Evolutionary conservation across 164 flowering plant species (phyloP).

Genomic region (Liriodendron chinense): DNA sequence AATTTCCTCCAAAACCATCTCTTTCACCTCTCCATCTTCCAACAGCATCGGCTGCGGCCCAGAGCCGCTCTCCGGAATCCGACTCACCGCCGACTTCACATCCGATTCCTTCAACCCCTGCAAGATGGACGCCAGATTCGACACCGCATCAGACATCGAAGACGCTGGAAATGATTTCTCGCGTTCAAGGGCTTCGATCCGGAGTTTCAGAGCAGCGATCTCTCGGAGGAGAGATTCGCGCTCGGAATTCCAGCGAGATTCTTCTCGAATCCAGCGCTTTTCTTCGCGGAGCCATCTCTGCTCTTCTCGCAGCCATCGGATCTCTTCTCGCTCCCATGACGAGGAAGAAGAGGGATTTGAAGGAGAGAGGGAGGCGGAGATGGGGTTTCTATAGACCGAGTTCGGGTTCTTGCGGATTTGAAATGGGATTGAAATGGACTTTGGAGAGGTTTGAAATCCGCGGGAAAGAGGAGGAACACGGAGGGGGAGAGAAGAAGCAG

Average conservation of each 20-base stretch:
- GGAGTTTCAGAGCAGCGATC: constrained; percentile 45
- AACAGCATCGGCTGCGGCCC: constrained; percentile 34
- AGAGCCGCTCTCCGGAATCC: constrained; percentile 49
- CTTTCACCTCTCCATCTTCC: constrained; percentile 31
- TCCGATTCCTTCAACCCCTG: constrained; percentile 47
- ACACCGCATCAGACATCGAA: constrained; percentile 32
- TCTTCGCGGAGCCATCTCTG: constrained; percentile 79
- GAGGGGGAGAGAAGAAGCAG: not conserved
- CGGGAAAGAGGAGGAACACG: not conserved
- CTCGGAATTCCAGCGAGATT: constrained; percentile 66
- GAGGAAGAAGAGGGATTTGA: constrained; percentile 5
- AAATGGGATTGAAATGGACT: not conserved
- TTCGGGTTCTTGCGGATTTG: constrained; percentile 1
- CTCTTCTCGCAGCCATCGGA: constrained; percentile 46
- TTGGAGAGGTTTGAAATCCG: constrained; percentile 1
- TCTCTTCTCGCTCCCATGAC: constrained; percentile 28
- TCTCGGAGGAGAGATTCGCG: constrained; percentile 55
- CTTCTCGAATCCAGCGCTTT: constrained; percentile 77
- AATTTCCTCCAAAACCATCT: constrained; percentile 40
- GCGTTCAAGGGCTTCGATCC: constrained; percentile 46
- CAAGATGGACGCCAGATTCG: constrained; percentile 26
- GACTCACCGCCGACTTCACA: constrained; percentile 10
- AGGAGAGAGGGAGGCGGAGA: constrained; percentile 9
- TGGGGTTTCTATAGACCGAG: not conserved
- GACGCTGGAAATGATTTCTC: constrained; percentile 16